Evolutionary conservation across 305 asterid species (phyloP).

Genomic region (Plantago rigida): DNA sequence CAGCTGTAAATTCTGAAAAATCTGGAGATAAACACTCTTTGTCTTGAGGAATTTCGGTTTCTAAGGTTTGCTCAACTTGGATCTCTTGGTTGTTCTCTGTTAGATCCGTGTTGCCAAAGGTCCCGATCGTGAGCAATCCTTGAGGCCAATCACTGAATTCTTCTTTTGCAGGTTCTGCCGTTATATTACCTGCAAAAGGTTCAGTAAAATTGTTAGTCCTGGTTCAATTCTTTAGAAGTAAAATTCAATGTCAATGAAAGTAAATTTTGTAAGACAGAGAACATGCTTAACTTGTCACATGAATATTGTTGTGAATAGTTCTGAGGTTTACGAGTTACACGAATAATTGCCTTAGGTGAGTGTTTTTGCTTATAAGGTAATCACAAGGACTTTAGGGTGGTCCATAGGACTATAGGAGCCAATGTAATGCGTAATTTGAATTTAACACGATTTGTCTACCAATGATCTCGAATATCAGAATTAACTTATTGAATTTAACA

Average conservation of each 20-base stretch:
- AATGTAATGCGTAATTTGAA: too few species aligned
- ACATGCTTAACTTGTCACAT: too few species aligned
- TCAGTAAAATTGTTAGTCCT: too few species aligned
- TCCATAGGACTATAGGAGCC: too few species aligned
- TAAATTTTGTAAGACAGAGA: too few species aligned
- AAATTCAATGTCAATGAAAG: background rate
- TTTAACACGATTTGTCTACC: too few species aligned
- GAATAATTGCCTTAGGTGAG: too few species aligned
- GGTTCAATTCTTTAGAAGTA: background rate
- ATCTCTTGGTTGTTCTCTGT: constrained; percentile 27
- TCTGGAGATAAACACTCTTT: constrained; percentile 48
- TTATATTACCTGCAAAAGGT: constrained; percentile 34
- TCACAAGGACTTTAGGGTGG: too few species aligned
- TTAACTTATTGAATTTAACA: constrained; percentile 20
- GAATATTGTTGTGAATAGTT: too few species aligned
- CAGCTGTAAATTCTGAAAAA: constrained; percentile 66
- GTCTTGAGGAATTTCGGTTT: constrained; percentile 24
- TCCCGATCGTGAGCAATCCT: constrained; percentile 66
- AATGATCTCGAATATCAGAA: background rate
- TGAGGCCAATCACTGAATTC: constrained; percentile 67
- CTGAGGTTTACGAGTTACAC: too few species aligned
- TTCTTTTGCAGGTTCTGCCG: constrained; percentile 40
- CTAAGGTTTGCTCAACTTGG: constrained; percentile 20
- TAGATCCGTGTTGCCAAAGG: constrained; percentile 54
- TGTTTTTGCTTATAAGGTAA: too few species aligned